These are phyloP conservation scores for Fusarium proliferatum DNA, from an alignment of 2,329 filamentous ascomycete genomes.

Conservation along the genomic window DNA sequence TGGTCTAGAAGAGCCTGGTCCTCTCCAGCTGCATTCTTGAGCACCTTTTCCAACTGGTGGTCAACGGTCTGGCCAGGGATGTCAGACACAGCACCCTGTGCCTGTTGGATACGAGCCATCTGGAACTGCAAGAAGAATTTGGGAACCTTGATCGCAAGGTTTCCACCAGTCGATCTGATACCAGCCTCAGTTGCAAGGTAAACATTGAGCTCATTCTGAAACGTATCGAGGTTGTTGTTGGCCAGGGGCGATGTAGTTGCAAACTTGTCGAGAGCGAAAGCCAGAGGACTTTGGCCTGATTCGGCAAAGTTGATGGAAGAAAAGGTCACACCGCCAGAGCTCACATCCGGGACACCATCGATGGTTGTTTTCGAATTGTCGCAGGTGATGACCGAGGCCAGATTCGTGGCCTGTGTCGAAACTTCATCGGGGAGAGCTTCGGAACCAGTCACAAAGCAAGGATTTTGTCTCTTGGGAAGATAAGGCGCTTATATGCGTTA, in stretches of 20 bases:
- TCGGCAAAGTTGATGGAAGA: conserved; percentile 67
- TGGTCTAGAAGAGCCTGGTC: conserved; percentile 61
- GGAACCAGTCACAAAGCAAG: conserved; percentile 67
- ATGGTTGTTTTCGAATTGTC: conserved; percentile 59
- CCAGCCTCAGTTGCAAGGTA: conserved; percentile 71
- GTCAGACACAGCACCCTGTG: conserved; percentile 65
- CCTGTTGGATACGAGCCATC: conserved; percentile 67
- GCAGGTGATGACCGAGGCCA: conserved; percentile 63
- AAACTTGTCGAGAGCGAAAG: conserved; percentile 66
- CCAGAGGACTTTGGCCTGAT: conserved; percentile 59
- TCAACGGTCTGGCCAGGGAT: conserved; percentile 65
- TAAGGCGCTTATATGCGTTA: conserved; percentile 27
- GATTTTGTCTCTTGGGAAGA: conserved; percentile 45
- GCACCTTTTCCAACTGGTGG: conserved; percentile 67
- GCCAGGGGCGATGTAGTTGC: conserved; percentile 62
- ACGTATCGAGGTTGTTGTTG: conserved; percentile 59
- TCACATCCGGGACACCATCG: conserved; percentile 66
- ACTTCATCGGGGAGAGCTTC: conserved; percentile 63
- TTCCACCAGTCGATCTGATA: conserved; percentile 64
- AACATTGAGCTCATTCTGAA: conserved; percentile 65
- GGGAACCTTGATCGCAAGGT: conserved; percentile 67
- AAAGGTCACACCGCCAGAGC: conserved; percentile 61
- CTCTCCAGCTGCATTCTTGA: conserved; percentile 64
- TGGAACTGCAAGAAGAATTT: conserved; percentile 73
- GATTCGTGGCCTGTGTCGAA: conserved; percentile 53